These are phyloP conservation scores for Pyrenophora tritici-repentis DNA, from an alignment of 2,329 filamentous ascomycete species.

Conservation along the genomic window DNA sequence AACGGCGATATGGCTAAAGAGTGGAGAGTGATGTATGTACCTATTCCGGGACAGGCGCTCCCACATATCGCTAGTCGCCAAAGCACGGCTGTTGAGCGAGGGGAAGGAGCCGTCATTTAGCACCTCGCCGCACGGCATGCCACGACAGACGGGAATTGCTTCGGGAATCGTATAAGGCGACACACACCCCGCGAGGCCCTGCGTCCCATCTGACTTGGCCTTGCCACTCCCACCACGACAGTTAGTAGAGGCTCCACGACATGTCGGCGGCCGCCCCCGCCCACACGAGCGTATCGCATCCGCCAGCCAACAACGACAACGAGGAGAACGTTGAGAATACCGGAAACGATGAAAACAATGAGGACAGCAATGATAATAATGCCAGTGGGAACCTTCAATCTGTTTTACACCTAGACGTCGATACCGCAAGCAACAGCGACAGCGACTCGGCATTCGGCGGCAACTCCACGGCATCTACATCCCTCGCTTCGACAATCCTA, in stretches of 20 bases:
- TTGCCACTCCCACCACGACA: not conserved
- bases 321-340: not conserved
- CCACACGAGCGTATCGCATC: constrained; percentile 10
- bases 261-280: constrained; percentile 20
- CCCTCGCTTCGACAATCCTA: constrained; percentile 44
- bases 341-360: not conserved
- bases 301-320: not conserved
- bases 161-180: not conserved
- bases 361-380: not conserved
- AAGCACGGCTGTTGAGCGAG: constrained; percentile 1
- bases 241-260: constrained; percentile 6
- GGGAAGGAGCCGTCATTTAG: constrained; percentile 1
- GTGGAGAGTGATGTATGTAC: not conserved
- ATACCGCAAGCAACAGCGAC: constrained; percentile 33
- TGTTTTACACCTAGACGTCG: constrained; percentile 36
- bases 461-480: constrained; percentile 36
- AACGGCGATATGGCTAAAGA: not conserved
- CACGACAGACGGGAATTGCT: not conserved
- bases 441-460: constrained; percentile 40
- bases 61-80: constrained; percentile 1
- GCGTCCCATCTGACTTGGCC: not conserved
- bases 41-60: not conserved
- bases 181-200: not conserved
- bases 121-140: constrained; percentile 1
- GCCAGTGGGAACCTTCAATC: constrained; percentile 27